Evolutionary conservation across 2,329 filamentous ascomycete species (phyloP).

Genomic region (Arthrobotrys musiformis): DNA sequence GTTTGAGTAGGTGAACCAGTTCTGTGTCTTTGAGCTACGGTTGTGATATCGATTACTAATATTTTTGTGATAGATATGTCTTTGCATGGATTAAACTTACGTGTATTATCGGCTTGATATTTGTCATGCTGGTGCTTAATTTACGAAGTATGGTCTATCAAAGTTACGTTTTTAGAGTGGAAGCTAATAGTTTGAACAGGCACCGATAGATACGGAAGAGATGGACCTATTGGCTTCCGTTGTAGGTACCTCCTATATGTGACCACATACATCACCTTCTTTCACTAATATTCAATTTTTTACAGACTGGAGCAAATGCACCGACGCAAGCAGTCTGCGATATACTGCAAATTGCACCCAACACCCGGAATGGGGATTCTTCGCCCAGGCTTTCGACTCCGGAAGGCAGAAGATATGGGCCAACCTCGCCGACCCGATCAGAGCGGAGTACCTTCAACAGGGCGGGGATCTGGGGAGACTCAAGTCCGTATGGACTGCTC

Average conservation of each 20-base stretch:
- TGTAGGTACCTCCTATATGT: constrained; percentile 27
- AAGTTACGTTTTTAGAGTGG: constrained; percentile 59
- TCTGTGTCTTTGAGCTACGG: neutral
- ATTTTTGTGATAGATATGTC: constrained; percentile 44
- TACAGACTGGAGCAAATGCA: constrained; percentile 55
- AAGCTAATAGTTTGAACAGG: constrained; percentile 20
- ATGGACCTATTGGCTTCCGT: constrained; percentile 38
- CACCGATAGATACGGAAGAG: constrained; percentile 42
- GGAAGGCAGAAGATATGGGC: constrained; percentile 47
- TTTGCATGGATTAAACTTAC: constrained; percentile 62
- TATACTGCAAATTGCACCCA: constrained; percentile 42
- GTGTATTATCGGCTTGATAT: constrained; percentile 63
- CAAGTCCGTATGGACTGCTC: constrained; percentile 63
- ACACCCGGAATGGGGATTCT: constrained; percentile 53
- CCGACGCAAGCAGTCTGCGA: constrained; percentile 22
- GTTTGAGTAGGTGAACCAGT: no score
- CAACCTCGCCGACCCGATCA: constrained; percentile 50
- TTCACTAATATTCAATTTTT: neutral
- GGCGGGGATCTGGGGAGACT: constrained; percentile 61
- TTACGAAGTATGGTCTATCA: constrained; percentile 59
- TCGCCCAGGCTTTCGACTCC: constrained; percentile 53
- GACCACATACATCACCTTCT: neutral
- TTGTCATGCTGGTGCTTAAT: constrained; percentile 64
- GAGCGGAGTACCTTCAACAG: constrained; percentile 57
- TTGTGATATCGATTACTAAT: neutral